Conservation (phyloP, 371 early-diverging fungal species). For the Umbelopsis sp. region DNA sequence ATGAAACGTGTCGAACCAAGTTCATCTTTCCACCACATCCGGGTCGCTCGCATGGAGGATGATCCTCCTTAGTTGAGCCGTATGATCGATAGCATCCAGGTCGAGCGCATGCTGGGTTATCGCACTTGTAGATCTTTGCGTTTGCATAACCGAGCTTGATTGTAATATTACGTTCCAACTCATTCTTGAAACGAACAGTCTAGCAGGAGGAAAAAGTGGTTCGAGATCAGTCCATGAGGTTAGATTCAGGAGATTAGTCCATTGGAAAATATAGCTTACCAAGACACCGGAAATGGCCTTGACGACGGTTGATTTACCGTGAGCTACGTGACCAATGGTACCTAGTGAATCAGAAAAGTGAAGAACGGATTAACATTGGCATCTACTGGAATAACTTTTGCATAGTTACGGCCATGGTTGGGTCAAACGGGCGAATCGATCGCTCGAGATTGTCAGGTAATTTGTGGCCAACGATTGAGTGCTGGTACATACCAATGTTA, state of each 20-base stretch:
- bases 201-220: constrained; percentile 23
- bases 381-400: background rate
- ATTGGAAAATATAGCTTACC: constrained; percentile 39
- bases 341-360: constrained; percentile 55
- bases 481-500: constrained; percentile 85
- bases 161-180: constrained; percentile 99
- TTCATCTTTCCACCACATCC: constrained; percentile 91
- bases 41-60: constrained; percentile 90
- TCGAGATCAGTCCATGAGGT: background rate
- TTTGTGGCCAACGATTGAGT: background rate
- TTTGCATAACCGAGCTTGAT: constrained; percentile 99
- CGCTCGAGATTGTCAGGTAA: background rate
- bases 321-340: constrained; percentile 99
- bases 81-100: constrained; percentile 96
- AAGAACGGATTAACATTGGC: background rate
- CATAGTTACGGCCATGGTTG: too few species aligned
- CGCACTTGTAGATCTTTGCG: constrained; percentile 99
- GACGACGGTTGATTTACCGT: constrained; percentile 99
- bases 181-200: constrained; percentile 99
- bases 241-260: background rate
- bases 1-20: constrained; percentile 97
- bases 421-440: background rate
- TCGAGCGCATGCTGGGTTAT: constrained; percentile 89
- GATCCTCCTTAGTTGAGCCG: constrained; percentile 84
- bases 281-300: constrained; percentile 99